Base-by-base conservation (phyloP, 257 asterid species). In the Jacaranda mimosifolia region DNA sequence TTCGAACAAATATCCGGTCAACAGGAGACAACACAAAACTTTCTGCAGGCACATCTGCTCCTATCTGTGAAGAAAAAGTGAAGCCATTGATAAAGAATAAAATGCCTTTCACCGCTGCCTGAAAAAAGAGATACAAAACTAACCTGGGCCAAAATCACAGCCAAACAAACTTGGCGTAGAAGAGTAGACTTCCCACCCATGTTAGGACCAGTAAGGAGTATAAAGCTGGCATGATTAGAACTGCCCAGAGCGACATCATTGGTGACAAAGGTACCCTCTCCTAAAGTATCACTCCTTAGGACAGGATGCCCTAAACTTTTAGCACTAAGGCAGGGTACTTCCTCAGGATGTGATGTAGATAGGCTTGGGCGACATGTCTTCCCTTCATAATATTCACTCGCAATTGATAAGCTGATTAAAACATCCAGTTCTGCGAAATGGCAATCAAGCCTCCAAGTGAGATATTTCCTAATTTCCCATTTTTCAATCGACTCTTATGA, bases 151-250 rank as follows among this genome's bases (percentile, higher is more conserved):
- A 96, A 85, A 85, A 96, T 90, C 73, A 88, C 94, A 76, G 97
- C 97, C 86, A 96, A 73, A 87, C 99, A 96, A 81, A 93, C 84
- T 87, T 96, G 99, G 55, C 99, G 97, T 63, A 93, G 87, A 83
- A 96, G 96, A 36, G 99, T 96, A 65, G 98, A 96, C 82, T 95
- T 95, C 72, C 99, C 99, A 68, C 99, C 99, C 99, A 96, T 96
- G 89, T 96, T 96, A 77, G 99, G 98, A 65, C 99, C 98, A 65
- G 97, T 95, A 65, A 95, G 97, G 80, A 95, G 92, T 85, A 93
- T 87, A 85, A 93, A 93, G 78, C 87, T 82, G 67, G 98, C 86
- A 68, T 86, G 80, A 74, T 78, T 85, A 73, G 93, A 85, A 80
- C 96, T 97, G 55, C 98, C 97, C 67, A 95, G 91, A 42, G 87